phyloP scores from a whole-genome alignment of 2,329 filamentous ascomycete species.

The Clonostachys rosea region DNA sequence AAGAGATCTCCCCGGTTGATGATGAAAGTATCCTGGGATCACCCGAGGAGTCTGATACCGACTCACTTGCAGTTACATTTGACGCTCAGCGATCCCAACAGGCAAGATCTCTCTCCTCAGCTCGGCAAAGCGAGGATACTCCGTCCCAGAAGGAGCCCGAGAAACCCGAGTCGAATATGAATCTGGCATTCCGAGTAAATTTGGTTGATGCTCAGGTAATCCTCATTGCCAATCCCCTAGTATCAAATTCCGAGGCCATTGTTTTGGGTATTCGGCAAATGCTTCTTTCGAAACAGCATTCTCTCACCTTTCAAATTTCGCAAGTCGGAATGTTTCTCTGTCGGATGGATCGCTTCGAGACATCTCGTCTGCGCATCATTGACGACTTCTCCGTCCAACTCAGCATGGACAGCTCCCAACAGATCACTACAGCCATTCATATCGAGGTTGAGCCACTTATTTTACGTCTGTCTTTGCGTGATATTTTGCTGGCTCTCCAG shows the following conservation, averaged over 20 bases:
- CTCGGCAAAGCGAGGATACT: conserved; percentile 11
- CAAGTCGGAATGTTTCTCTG: conserved; percentile 98
- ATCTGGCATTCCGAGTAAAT: conserved; percentile 83
- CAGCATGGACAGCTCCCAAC: conserved; percentile 69
- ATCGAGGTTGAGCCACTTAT: conserved; percentile 89
- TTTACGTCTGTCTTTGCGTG: conserved; percentile 81
- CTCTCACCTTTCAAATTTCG: conserved; percentile 86
- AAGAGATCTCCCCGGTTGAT: conserved; percentile 38
- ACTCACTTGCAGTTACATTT: conserved; percentile 47
- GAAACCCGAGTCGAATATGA: conserved; percentile 44
- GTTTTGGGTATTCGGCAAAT: conserved; percentile 93
- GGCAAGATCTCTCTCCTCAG: conserved; percentile 17
- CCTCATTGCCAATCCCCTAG: conserved; percentile 89
- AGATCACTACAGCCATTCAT: conserved; percentile 70
- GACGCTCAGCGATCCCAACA: conserved; percentile 26
- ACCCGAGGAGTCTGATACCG: conserved; percentile 53
- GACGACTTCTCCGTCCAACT: conserved; percentile 94
- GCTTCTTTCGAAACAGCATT: conserved; percentile 88
- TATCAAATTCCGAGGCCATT: conserved; percentile 88
- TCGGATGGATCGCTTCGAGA: conserved; percentile 96
- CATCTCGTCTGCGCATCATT: conserved; percentile 81
- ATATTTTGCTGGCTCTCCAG: conserved; percentile 90
- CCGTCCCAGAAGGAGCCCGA: conserved; percentile 1
- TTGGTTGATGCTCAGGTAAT: conserved; percentile 96
- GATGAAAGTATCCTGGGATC: conserved; percentile 51